Conservation (phyloP, 2,329 filamentous ascomycete species). For the Stemphylium vesicarium region DNA sequence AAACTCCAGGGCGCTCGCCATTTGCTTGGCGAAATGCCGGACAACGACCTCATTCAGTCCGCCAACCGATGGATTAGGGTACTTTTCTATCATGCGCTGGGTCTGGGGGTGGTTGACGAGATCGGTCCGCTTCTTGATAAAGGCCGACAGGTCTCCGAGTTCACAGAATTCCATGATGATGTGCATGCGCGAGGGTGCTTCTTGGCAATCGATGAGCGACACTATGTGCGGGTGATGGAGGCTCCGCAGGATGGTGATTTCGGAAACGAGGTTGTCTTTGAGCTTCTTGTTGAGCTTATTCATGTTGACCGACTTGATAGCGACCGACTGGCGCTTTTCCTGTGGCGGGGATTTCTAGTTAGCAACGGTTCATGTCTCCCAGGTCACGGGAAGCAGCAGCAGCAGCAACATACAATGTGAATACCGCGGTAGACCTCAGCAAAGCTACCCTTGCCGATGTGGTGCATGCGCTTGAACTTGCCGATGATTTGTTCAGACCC, state of each 20-base stretch:
- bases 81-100: constrained; percentile 89
- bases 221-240: constrained; percentile 97
- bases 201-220: constrained; percentile 91
- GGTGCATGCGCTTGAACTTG: constrained; percentile 80
- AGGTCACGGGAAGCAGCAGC: not conserved
- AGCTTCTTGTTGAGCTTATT: constrained; percentile 92
- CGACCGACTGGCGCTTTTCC: constrained; percentile 82
- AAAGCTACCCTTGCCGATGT: constrained; percentile 98
- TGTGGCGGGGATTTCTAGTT: constrained; percentile 48
- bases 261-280: constrained; percentile 91
- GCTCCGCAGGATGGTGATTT: constrained; percentile 93
- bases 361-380: not conserved
- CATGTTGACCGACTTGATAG: constrained; percentile 95
- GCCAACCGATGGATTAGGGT: constrained; percentile 80
- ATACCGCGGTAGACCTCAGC: constrained; percentile 90
- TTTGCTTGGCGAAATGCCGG: constrained; percentile 93
- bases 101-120: constrained; percentile 81
- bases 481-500: constrained; percentile 61
- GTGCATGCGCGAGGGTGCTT: constrained; percentile 87
- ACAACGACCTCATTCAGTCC: constrained; percentile 97
- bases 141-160: constrained; percentile 89
- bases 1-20: constrained; percentile 89
- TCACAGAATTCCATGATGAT: constrained; percentile 99
- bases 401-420: constrained; percentile 69
- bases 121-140: constrained; percentile 92